Conservation (phyloP, 1,284 basidiomycete species). For the Melampsora americana region DNA sequence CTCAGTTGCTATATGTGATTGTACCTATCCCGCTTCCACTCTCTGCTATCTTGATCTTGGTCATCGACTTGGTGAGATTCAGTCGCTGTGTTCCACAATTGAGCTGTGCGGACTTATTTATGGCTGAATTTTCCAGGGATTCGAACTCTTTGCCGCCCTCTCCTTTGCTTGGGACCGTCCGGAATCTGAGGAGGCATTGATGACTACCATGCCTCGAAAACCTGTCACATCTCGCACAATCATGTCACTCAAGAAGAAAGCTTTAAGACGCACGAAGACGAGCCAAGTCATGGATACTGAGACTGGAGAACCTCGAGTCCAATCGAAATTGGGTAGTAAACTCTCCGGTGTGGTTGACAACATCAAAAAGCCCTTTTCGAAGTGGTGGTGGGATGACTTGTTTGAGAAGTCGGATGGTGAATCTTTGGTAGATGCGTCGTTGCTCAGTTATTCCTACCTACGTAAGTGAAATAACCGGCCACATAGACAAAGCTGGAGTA, state of each 20-base stretch:
- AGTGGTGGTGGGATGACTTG: constrained; percentile 63
- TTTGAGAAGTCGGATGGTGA: constrained; percentile 62
- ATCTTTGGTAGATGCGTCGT: constrained; percentile 62
- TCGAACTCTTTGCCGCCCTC: constrained; percentile 65
- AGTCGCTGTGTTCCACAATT: neutral
- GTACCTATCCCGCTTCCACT: constrained; percentile 66
- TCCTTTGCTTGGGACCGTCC: constrained; percentile 70
- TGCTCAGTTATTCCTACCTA: constrained; percentile 67
- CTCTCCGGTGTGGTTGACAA: constrained; percentile 56
- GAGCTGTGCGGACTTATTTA: constrained; percentile 13
- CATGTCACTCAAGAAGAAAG: constrained; percentile 61
- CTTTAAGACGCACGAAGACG: constrained; percentile 63
- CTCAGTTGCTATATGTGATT: constrained; percentile 55
- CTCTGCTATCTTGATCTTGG: constrained; percentile 66
- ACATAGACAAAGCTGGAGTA: constrained; percentile 50
- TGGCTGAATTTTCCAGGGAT: constrained; percentile 57
- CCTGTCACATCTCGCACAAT: constrained; percentile 64
- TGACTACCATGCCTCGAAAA: constrained; percentile 66
- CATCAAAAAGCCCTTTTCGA: constrained; percentile 61
- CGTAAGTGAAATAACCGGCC: constrained; percentile 63
- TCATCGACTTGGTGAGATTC: constrained; percentile 60
- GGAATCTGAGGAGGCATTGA: constrained; percentile 64
- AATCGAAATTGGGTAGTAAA: constrained; percentile 56
- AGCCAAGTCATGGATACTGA: constrained; percentile 61
- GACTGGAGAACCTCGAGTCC: constrained; percentile 55